Percentiles rank a stretch among this genome's conserved stretches.
phyloP scores from a whole-genome alignment of 495 filamentous ascomycete genomes.

The Aspergillus asperescens region DNA sequence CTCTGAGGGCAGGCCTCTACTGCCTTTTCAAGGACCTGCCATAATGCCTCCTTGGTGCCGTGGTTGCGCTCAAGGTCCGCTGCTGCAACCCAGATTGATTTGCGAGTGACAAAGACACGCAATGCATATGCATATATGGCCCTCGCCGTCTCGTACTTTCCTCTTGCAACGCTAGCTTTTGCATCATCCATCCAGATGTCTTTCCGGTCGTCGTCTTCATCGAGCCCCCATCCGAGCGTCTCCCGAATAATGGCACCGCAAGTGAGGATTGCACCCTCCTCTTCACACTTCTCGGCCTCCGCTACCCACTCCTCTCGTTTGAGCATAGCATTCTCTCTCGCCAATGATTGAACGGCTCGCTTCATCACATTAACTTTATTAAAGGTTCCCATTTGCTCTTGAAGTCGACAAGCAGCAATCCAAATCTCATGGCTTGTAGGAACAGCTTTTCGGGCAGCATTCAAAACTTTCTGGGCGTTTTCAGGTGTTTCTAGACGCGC shows the following conservation, averaged over 20 bases:
- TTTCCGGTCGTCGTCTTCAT: conserved; percentile 95
- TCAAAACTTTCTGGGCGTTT: conserved; percentile 89
- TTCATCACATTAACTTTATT: conserved; percentile 87
- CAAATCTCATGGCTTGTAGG: conserved; percentile 91
- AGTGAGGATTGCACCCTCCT: conserved; percentile 81
- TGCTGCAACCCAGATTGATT: conserved; percentile 79
- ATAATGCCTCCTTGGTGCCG: conserved; percentile 75
- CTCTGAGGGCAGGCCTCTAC: conserved; percentile 86
- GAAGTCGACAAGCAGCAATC: conserved; percentile 87
- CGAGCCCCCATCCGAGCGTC: conserved; percentile 87
- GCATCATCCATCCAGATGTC: conserved; percentile 95
- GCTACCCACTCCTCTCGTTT: conserved; percentile 96
- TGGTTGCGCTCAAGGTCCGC: conserved; percentile 89
- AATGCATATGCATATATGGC: conserved; percentile 91
- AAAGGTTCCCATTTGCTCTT: conserved; percentile 78
- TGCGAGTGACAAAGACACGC: conserved; percentile 77
- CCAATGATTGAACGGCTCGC: conserved; percentile 83
- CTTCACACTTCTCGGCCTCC: conserved; percentile 92
- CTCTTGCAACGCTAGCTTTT: conserved; percentile 66
- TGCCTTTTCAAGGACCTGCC: conserved; percentile 83
- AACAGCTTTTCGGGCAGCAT: conserved; percentile 88
- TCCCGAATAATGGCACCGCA: conserved; percentile 84
- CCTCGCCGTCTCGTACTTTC: conserved; percentile 80
- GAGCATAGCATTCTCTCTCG: conserved; percentile 88
- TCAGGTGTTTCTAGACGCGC: conserved; percentile 83